A percentile compares a stretch with the other conserved stretches of the same genome.
phyloP scores from a whole-genome alignment of 345 rosid genomes.

The Carallia pectinifolia region DNA sequence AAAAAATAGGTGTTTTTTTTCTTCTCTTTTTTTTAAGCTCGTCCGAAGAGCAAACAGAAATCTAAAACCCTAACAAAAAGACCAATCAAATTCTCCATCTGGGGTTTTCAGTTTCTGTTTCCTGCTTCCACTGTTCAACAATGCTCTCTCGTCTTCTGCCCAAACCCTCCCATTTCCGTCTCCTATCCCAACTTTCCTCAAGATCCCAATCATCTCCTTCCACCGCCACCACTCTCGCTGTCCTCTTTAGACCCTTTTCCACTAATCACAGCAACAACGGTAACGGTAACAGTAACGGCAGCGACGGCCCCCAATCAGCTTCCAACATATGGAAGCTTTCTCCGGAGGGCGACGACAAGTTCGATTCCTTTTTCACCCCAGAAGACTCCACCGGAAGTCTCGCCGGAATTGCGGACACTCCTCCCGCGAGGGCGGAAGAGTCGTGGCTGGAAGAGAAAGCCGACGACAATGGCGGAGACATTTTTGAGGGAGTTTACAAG shows the following conservation, averaged over 20 bases:
- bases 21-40: too few relatives aligned
- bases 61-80: constrained; percentile 5
- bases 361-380: constrained; percentile 32
- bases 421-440: constrained; percentile 17
- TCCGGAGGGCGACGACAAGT: constrained; percentile 40
- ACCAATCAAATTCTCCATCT: neutral
- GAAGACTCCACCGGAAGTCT: constrained; percentile 27
- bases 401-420: constrained; percentile 30
- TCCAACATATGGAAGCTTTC: constrained; percentile 52
- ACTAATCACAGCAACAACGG: constrained; percentile 31
- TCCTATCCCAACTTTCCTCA: constrained; percentile 35
- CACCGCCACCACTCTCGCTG: constrained; percentile 22
- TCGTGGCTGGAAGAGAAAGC: constrained; percentile 34
- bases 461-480: constrained; percentile 9
- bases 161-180: constrained; percentile 57
- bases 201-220: constrained; percentile 27
- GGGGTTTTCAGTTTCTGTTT: neutral
- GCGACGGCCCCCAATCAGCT: constrained; percentile 11
- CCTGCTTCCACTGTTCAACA: constrained; percentile 7
- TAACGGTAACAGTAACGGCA: constrained; percentile 22
- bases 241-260: constrained; percentile 45
- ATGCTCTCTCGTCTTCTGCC: constrained; percentile 74
- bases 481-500: constrained; percentile 12
- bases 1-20: too few relatives aligned
- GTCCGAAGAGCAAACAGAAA: neutral